A percentile compares a stretch with the other conserved stretches of the same genome.
These are phyloP conservation scores for Fraxinus xanthoxyloides DNA, from an alignment of 305 asterid genomes.

Conservation along the genomic window DNA sequence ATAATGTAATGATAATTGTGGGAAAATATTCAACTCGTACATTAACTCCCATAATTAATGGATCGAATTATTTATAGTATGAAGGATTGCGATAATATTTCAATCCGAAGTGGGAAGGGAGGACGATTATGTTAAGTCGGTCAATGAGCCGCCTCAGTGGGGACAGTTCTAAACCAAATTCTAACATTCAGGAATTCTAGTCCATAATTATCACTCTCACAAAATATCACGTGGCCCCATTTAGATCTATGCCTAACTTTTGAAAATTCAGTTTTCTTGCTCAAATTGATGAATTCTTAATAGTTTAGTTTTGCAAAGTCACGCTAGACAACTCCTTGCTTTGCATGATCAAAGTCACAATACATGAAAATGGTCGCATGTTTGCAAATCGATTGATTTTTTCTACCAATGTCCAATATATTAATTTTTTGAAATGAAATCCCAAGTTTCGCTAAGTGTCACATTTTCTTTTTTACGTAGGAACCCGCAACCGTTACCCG, in stretches of 20 bases:
- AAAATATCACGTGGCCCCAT: slow-evolving; percentile 1
- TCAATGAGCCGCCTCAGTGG: slow-evolving; percentile 22
- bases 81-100: neutral
- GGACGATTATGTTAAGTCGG: neutral
- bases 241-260: neutral
- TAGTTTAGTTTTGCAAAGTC: neutral
- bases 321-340: neutral
- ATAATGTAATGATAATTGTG: neutral
- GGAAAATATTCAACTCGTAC: neutral
- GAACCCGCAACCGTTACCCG: too few relatives aligned
- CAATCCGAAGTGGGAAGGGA: neutral
- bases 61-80: neutral
- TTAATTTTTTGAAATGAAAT: neutral
- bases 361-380: neutral
- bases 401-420: neutral
- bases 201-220: neutral
- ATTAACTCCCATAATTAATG: neutral
- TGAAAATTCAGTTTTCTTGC: neutral
- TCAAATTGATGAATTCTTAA: neutral
- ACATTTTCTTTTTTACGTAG: too few relatives aligned
- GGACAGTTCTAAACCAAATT: neutral
- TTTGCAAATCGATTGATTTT: neutral
- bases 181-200: neutral
- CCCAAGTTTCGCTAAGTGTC: too few relatives aligned
- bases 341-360: neutral